A percentile compares a stretch with the other conserved stretches of the same genome.
phyloP scores from a whole-genome alignment of 495 filamentous ascomycete genomes.

The Friedmanniomyces simplex region DNA sequence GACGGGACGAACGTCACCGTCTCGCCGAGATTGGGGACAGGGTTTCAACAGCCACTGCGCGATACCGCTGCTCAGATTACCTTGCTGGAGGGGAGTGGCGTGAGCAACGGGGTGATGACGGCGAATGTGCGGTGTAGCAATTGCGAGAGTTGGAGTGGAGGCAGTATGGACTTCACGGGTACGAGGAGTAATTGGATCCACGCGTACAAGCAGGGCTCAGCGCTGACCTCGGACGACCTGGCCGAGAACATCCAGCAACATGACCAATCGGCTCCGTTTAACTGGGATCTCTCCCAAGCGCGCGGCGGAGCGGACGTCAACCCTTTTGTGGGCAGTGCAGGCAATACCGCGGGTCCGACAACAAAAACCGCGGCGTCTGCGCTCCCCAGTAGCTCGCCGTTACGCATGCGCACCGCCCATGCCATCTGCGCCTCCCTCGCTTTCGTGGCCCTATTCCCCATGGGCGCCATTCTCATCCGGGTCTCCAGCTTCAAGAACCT shows the following conservation, averaged over 20 bases:
- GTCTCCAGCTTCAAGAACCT: slow-evolving; percentile 6
- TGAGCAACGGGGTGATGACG: slow-evolving; percentile 30
- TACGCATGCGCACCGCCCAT: no score
- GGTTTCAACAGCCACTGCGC: slow-evolving; percentile 22
- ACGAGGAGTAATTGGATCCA: slow-evolving; percentile 52
- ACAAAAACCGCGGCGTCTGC: not conserved
- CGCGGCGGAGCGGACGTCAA: slow-evolving; percentile 47
- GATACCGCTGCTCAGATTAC: slow-evolving; percentile 26
- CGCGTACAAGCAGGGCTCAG: slow-evolving; percentile 47
- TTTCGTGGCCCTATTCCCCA: slow-evolving; percentile 25
- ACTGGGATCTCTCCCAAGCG: slow-evolving; percentile 47
- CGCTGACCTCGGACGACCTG: slow-evolving; percentile 44
- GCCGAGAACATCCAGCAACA: slow-evolving; percentile 49
- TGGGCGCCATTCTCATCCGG: slow-evolving; percentile 23
- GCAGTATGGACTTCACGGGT: slow-evolving; percentile 34
- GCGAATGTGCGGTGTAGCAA: slow-evolving; percentile 36
- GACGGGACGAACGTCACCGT: slow-evolving; percentile 32
- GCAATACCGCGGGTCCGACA: not conserved
- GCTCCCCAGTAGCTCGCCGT: no score
- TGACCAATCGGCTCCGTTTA: slow-evolving; percentile 42
- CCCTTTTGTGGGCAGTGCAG: slow-evolving; percentile 40
- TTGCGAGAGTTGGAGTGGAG: slow-evolving; percentile 47
- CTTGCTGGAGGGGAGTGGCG: slow-evolving; percentile 29
- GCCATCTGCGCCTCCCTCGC: slow-evolving; percentile 18
- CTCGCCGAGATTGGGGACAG: slow-evolving; percentile 26